Evolutionary conservation across 345 rosid genomes (phyloP).

Genomic region (Eucalyptus erythrocorys): DNA sequence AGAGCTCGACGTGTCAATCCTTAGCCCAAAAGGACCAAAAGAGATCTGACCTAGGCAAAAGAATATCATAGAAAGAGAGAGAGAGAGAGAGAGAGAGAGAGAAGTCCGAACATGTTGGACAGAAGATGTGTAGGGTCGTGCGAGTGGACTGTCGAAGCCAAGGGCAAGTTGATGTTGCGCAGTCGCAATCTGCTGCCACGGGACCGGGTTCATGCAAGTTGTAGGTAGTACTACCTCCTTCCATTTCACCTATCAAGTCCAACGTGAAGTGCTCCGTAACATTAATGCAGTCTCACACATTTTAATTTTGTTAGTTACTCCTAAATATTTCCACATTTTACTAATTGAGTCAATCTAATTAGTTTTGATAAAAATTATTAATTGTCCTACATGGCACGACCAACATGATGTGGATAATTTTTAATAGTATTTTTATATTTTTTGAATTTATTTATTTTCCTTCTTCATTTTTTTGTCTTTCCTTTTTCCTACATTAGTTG

Average conservation of each 20-base stretch:
- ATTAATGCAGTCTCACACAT: no score
- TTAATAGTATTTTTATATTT: background rate
- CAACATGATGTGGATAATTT: background rate
- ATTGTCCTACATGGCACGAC: rapidly evolving
- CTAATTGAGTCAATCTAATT: background rate
- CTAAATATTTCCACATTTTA: background rate
- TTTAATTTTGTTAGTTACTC: background rate
- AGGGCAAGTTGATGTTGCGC: background rate
- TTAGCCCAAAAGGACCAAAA: background rate
- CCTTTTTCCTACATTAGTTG: background rate
- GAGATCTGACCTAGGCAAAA: background rate
- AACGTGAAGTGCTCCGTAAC: background rate
- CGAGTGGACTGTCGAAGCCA: background rate
- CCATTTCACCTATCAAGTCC: background rate
- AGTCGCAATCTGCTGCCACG: background rate
- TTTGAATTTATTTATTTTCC: background rate
- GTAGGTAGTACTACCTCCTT: background rate
- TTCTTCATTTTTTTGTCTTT: no score
- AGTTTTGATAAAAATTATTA: rapidly evolving
- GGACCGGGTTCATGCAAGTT: background rate
- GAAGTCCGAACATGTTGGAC: background rate
- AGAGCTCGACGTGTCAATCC: background rate
- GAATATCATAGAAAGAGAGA: background rate
- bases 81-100: background rate
- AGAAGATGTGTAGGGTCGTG: background rate